phyloP scores from a whole-genome alignment of 2,329 filamentous ascomycete species.

The Diaporthe sp. region DNA sequence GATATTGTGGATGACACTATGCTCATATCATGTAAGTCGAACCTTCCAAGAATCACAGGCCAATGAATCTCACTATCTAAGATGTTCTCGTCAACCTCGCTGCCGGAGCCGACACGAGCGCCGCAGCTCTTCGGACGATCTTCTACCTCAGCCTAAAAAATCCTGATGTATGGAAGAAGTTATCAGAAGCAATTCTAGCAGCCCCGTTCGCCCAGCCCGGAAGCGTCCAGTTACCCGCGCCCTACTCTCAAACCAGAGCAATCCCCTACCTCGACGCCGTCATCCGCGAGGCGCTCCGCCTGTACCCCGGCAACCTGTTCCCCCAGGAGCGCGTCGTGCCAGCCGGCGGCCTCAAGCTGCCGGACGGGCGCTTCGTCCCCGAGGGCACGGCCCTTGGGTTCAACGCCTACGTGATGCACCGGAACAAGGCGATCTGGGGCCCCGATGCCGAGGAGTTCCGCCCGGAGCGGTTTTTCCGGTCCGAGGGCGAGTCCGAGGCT shows the following conservation, averaged over 20 bases:
- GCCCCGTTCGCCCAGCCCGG: conserved; percentile 24
- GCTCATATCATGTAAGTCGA: conserved; percentile 38
- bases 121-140: conserved; percentile 14
- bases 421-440: conserved; percentile 57
- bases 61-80: neutral
- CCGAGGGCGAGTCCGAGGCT: conserved; percentile 50
- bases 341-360: conserved; percentile 52
- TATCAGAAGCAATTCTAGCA: conserved; percentile 15
- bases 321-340: conserved; percentile 63
- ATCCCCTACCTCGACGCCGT: conserved; percentile 57
- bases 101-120: conserved; percentile 30
- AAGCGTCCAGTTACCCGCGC: neutral
- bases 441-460: conserved; percentile 59
- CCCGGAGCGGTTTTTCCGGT: conserved; percentile 62
- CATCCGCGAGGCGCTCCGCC: conserved; percentile 62
- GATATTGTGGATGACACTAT: conserved; percentile 50
- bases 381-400: conserved; percentile 51
- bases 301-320: conserved; percentile 61
- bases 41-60: neutral
- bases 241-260: conserved; percentile 9
- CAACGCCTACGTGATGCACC: conserved; percentile 53
- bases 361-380: conserved; percentile 50
- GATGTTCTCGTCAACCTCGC: conserved; percentile 42
- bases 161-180: neutral
- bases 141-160: conserved; percentile 17